A percentile compares a stretch with the other conserved stretches of the same genome.
Conservation (phyloP, 148 eudicot species). For the Chenopodium album region DNA sequence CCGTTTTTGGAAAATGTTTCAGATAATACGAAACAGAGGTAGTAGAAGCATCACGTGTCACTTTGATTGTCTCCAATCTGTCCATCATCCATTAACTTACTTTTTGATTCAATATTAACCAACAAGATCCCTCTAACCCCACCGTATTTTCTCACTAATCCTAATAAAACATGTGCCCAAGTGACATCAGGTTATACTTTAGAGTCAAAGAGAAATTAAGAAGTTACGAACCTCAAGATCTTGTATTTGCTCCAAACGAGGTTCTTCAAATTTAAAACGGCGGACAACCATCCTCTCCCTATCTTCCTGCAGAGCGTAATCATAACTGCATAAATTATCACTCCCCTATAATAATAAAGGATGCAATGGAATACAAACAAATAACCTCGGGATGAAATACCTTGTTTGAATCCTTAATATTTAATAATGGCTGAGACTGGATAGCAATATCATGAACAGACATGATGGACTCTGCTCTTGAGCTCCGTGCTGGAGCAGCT, state of each 20-base stretch:
- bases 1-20: too few species aligned
- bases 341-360: neutral
- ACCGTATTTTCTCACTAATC: too few species aligned
- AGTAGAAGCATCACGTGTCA: too few species aligned
- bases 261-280: constrained; percentile 93
- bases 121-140: too few species aligned
- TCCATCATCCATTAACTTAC: too few species aligned
- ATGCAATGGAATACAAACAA: neutral
- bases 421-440: constrained; percentile 83
- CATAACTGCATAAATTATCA: constrained; percentile 17
- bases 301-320: constrained; percentile 62
- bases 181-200: too few species aligned
- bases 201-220: too few species aligned
- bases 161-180: too few species aligned
- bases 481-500: constrained; percentile 49
- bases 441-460: constrained; percentile 80
- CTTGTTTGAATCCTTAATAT: constrained; percentile 90
- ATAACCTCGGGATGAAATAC: constrained; percentile 28
- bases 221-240: constrained; percentile 80
- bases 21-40: too few species aligned
- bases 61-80: too few species aligned
- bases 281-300: constrained; percentile 92
- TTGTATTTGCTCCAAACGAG: constrained; percentile 89
- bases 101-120: too few species aligned
- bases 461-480: constrained; percentile 73